Evolutionary conservation across 2,329 filamentous ascomycete species (phyloP).

Genomic region (Annulohypoxylon truncatum): DNA sequence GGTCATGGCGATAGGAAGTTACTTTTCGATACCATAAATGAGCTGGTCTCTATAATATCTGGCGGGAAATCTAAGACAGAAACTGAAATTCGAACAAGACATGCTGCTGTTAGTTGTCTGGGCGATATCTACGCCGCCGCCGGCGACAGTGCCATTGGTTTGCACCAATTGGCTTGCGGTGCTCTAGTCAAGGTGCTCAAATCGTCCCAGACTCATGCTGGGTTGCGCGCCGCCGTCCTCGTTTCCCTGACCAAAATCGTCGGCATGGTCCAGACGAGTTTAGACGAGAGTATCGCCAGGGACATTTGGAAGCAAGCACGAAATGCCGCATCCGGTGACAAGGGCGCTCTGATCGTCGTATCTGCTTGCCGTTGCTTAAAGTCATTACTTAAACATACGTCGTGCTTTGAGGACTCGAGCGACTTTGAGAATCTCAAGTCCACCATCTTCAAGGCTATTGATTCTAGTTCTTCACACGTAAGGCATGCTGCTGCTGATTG

Average conservation of each 20-base stretch:
- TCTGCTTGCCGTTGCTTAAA: constrained; percentile 84
- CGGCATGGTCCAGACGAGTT: constrained; percentile 77
- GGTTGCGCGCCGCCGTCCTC: constrained; percentile 82
- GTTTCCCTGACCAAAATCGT: constrained; percentile 80
- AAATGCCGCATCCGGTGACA: constrained; percentile 80
- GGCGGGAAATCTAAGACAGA: constrained; percentile 80
- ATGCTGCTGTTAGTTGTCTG: constrained; percentile 87
- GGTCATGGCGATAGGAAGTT: constrained; percentile 88
- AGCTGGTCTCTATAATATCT: constrained; percentile 79
- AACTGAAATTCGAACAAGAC: constrained; percentile 80
- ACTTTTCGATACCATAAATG: constrained; percentile 94
- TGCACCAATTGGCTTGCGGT: constrained; percentile 80
- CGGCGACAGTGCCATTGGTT: constrained; percentile 88
- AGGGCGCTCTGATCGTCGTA: constrained; percentile 82
- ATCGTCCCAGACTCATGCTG: constrained; percentile 80
- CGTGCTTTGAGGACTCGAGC: constrained; percentile 86
- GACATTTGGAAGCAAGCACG: constrained; percentile 95
- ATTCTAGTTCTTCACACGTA: constrained; percentile 79
- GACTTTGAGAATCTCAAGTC: constrained; percentile 92
- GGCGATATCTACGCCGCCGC: constrained; percentile 92
- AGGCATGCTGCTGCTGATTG: constrained; percentile 89
- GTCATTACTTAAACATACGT: constrained; percentile 75
- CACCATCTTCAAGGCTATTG: constrained; percentile 86
- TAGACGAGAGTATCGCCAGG: constrained; percentile 86
- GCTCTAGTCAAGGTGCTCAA: constrained; percentile 84